Base-by-base conservation (phyloP, 1,284 basidiomycete species). In the Macrocystidia cucumis region DNA sequence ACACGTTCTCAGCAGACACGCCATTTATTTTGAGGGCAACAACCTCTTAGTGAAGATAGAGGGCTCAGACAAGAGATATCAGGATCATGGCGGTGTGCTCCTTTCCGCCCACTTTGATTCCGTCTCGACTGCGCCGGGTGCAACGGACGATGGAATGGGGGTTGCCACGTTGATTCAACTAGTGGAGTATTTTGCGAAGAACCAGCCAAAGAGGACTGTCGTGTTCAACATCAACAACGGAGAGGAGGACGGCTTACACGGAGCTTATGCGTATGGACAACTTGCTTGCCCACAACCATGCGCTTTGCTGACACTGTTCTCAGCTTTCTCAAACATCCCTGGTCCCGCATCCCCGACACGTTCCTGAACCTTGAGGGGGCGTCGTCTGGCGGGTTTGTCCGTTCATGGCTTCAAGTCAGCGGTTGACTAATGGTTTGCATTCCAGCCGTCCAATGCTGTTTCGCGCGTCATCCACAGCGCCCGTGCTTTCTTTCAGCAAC, bases 281-380 rank as follows among this genome's bases (percentile, higher is more conserved):
- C 8, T 34, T 26, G 3, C 21, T 9, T 31, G 2, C n/a, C 6
- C 30, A 2, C 23, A n/a, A 9, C 21, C 21, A n/a, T 23, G 18
- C 22, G 1, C 17, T 31, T 9, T 26, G 11, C 30, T 27, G 24
- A 18, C 20, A 5, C n/a, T 18, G 5, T 5, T 12, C 37, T 14
- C 44, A 81, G 78, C 11, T 84, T 81, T 47, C 48, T 84, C 31
- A 62, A 74, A 40, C 84, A 89, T 42, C 76, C 81, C 0, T 88
- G 83, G 84, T 70, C 75, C 1, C 71, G 72, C 19, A 54, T 80
- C 14, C 69, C 72, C 0, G 63, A 72, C 17, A 67, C 67, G 0
- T 89, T 89, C 55, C 60, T 89, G 29, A 89, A 88, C 45, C 67
- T 88, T 9, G 86, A 89, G 55, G 86, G 86, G 3, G 83, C 85